Percentiles rank a stretch among this genome's conserved stretches.
Evolutionary conservation across 2,329 filamentous ascomycete species (phyloP).

Genomic region (Microsporum audouinii): DNA sequence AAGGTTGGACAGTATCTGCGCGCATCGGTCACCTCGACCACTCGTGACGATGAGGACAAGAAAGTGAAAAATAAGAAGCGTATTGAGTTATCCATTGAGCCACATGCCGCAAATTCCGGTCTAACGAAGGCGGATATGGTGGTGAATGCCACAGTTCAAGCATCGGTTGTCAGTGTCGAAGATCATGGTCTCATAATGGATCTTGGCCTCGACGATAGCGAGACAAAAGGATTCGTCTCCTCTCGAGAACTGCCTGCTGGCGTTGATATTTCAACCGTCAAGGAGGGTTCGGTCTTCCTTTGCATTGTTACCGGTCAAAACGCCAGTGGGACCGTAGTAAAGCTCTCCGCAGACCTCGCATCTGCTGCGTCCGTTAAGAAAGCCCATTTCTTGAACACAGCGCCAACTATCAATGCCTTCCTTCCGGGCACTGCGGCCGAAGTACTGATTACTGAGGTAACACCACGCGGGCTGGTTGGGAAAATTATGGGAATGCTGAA

Average conservation of each 20-base stretch:
- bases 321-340: slow-evolving; percentile 69
- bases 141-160: slow-evolving; percentile 68
- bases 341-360: slow-evolving; percentile 64
- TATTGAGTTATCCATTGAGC: slow-evolving; percentile 79
- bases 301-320: slow-evolving; percentile 68
- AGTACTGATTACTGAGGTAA: slow-evolving; percentile 66
- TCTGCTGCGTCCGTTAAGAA: slow-evolving; percentile 58
- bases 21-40: slow-evolving; percentile 68
- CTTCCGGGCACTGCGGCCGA: slow-evolving; percentile 86
- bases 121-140: slow-evolving; percentile 63
- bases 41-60: slow-evolving; percentile 39
- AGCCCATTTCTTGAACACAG: slow-evolving; percentile 56
- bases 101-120: slow-evolving; percentile 64
- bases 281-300: slow-evolving; percentile 73
- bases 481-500: slow-evolving; percentile 89
- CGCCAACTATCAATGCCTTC: slow-evolving; percentile 79
- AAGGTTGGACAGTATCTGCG: slow-evolving; percentile 77
- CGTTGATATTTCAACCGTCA: slow-evolving; percentile 55
- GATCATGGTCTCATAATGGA: slow-evolving; percentile 95
- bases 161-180: slow-evolving; percentile 80
- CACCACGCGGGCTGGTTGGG: slow-evolving; percentile 63
- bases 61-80: slow-evolving; percentile 60
- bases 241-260: slow-evolving; percentile 65
- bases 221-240: slow-evolving; percentile 65
- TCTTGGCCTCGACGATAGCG: slow-evolving; percentile 57